Percentiles rank a stretch among this genome's conserved stretches.
phyloP scores from a whole-genome alignment of 148 eudicot genomes.

The Fagopyrum esculentum region DNA sequence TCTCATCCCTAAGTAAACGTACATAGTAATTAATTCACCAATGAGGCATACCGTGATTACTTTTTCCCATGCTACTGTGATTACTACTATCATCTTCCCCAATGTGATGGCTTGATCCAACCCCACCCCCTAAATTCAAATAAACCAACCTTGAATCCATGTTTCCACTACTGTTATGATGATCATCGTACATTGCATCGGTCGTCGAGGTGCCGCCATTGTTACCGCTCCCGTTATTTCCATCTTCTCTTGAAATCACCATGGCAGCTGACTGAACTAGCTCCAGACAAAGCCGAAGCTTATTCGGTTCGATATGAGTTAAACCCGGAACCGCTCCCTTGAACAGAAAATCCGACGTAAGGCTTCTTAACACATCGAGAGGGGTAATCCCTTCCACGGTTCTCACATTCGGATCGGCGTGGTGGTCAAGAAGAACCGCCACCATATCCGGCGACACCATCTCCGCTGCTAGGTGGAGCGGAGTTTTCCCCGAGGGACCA shows the following conservation, averaged over 20 bases:
- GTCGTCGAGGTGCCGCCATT: not conserved
- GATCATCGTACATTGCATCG: not conserved
- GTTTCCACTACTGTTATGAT: not conserved
- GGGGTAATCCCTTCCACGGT: slow-evolving; percentile 85
- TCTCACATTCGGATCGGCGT: slow-evolving; percentile 83
- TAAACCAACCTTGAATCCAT: slow-evolving; percentile 14
- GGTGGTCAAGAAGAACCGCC: slow-evolving; percentile 88
- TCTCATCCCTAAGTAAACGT: not conserved
- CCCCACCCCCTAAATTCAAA: slow-evolving; percentile 6
- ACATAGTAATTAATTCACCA: not conserved
- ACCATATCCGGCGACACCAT: slow-evolving; percentile 99
- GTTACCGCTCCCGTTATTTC: slow-evolving; percentile 7
- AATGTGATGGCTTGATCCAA: not conserved
- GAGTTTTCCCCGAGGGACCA: slow-evolving; percentile 75
- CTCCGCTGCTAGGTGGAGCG: slow-evolving; percentile 84
- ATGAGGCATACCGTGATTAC: not conserved
- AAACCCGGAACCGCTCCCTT: slow-evolving; percentile 91
- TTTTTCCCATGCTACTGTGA: slow-evolving; percentile 1
- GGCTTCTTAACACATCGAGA: slow-evolving; percentile 60
- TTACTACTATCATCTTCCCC: not conserved
- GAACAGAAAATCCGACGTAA: slow-evolving; percentile 87
- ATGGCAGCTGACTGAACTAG: slow-evolving; percentile 88
- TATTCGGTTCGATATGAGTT: slow-evolving; percentile 89
- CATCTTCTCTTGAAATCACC: slow-evolving; percentile 94
- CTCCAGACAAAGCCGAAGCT: slow-evolving; percentile 82